Evolutionary conservation across 306 rosid species (phyloP), one percentile per base, ranked within the genome.

Genomic region (Heteromeles arbutifolia): DNA sequence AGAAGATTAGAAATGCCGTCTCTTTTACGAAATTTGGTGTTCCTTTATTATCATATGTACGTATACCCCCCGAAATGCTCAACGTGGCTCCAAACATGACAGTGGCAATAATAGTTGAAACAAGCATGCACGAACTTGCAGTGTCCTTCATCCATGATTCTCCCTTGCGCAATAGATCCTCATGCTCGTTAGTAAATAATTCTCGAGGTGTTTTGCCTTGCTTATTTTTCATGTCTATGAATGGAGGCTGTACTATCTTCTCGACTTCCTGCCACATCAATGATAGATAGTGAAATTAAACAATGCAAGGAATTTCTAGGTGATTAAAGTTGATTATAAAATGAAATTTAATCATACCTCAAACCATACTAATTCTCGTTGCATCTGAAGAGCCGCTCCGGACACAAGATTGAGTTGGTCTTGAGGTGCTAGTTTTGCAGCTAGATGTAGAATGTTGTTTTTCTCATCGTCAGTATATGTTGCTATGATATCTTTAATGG

Each of bases 101-200:
- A 0, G 92, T 86, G 0, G 90, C 69, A 0, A 86, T 88, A 4
- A 90, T 59, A 0, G 96, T 78, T 0, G 96, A 71, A 29, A 86
- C 85, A 5, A 86, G 26, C 84, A 84, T 76, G n/a, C 91, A 86
- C 28, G 87, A 83, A 3, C 59, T 65, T 3, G 92, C 85, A 2
- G 91, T 90, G 67, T 67, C 0, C 48, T 81, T 72, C 92, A 86
- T 90, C 96, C 92, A 88, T 3, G 67, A 11, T 67, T 88, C 91
- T 15, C 87, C 92, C 3, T 74, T 66, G 2, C 41, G 37, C 1
- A 77, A 24, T 39, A 90, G 37, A 0, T 25, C 78, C 58, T 59
- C 21, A 28, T 90, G 96, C 14, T 70, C 68, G 1, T 9, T 8
- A 0, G 80, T 84, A 73, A 90, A 90, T 26, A 86, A 12, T 63